Evolutionary conservation across 2,329 filamentous ascomycete species (phyloP), one percentile per base, ranked within the genome.

Genomic region (Cladosporium halotolerans): DNA sequence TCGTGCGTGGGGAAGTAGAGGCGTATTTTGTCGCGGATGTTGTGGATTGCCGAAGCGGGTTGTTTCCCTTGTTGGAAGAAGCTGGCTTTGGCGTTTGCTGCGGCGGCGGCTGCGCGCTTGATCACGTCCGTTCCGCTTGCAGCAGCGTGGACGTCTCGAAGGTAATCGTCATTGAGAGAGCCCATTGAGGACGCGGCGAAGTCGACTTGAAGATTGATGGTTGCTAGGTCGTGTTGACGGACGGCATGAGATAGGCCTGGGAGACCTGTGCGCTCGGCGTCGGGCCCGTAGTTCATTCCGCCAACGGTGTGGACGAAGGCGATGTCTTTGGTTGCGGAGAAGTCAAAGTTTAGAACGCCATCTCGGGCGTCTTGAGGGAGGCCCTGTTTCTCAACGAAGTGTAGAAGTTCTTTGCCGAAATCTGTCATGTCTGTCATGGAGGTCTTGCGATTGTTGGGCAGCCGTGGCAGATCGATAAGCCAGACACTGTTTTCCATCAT

Each of bases 401-500:
- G 79, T 18, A 79, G 68, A 23, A 96, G 73, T 39, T 92, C 86
- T 54, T 81, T 77, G 16, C 81, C 81, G 66, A 96, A 96, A 3
- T 65, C 54, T 0, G 81, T 79, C 8, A 72, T 57, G 4, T 70
- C 61, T 7, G 69, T 63, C 9, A 62, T 56, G 2, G 65, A 52
- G 0, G 63, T 60, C 2, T 63, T 58, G 2, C 56, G 18, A 11
- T 60, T 60, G 39, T 69, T 57, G 48, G 55, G 2, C 19, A 82
- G 68, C 39, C 80, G 77, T 5, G 93, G 92, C 8, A 97, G 79
- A 66, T 99, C 93, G 59, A 99, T 91, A n/a, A 97, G 66, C 66
- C 96, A 97, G 7, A 91, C 82, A 62, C 84, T 85, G 50, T 96
- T 96, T 70, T 96, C 91, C 83, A 96, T 87, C 2, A 84, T 72